A percentile compares a stretch with the other conserved stretches of the same genome.
These are phyloP conservation scores for Cyclotella cryptica DNA, from an alignment of 108 stramenopile genomes.

Conservation along the genomic window DNA sequence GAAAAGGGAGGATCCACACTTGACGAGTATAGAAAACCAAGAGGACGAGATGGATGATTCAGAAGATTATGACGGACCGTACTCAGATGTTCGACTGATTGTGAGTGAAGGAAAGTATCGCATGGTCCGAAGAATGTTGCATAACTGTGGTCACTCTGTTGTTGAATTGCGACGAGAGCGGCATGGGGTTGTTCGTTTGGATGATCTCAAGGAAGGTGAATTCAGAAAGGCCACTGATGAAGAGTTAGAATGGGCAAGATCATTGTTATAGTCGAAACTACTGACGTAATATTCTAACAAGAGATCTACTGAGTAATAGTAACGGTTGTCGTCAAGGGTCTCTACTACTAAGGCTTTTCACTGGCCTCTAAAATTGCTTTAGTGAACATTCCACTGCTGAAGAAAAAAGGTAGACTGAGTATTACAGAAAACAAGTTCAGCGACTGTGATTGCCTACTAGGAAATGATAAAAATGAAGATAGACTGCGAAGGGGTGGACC, in stretches of 20 bases:
- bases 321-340: too few species aligned
- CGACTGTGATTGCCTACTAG: neutral
- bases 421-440: neutral
- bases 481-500: neutral
- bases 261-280: slow-evolving; percentile 35
- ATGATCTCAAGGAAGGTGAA: slow-evolving; percentile 63
- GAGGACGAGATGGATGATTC: slow-evolving; percentile 29
- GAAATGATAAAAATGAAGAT: neutral
- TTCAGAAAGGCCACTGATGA: slow-evolving; percentile 62
- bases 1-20: slow-evolving; percentile 30
- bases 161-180: slow-evolving; percentile 73
- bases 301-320: neutral
- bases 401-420: neutral
- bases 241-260: slow-evolving; percentile 74
- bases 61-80: slow-evolving; percentile 58
- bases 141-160: slow-evolving; percentile 83
- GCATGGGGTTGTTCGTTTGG: slow-evolving; percentile 62
- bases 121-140: slow-evolving; percentile 87
- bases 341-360: neutral
- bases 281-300: neutral
- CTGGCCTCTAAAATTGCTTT: slow-evolving; percentile 17
- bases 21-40: slow-evolving; percentile 7
- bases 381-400: slow-evolving; percentile 11
- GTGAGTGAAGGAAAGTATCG: slow-evolving; percentile 88
- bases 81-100: slow-evolving; percentile 70